Conservation (phyloP, 768 basidiomycete species). For the Panus rudis region DNA sequence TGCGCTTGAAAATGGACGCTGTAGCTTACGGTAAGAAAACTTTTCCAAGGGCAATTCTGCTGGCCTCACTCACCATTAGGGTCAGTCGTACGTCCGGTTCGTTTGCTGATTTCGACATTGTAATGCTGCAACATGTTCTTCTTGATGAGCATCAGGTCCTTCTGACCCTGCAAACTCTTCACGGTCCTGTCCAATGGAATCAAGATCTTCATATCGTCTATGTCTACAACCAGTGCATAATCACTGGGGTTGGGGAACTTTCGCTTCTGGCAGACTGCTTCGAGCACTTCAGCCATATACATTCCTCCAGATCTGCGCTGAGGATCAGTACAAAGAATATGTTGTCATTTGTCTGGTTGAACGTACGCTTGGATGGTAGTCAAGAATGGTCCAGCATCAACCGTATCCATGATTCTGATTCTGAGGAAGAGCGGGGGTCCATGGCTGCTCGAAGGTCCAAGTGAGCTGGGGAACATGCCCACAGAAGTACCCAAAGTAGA, state of each 20-base stretch:
- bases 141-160: slow-evolving; percentile 76
- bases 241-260: slow-evolving; percentile 64
- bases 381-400: slow-evolving; percentile 77
- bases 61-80: slow-evolving; percentile 77
- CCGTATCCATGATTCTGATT: slow-evolving; percentile 72
- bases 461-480: slow-evolving; percentile 51
- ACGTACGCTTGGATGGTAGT: slow-evolving; percentile 90
- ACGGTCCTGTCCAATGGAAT: slow-evolving; percentile 94
- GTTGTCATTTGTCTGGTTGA: neutral
- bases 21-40: neutral
- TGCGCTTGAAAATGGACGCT: slow-evolving; percentile 93
- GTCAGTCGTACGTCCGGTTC: slow-evolving; percentile 71
- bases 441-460: slow-evolving; percentile 63
- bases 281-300: slow-evolving; percentile 96
- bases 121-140: slow-evolving; percentile 67
- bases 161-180: slow-evolving; percentile 86
- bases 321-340: neutral
- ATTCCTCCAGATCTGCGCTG: slow-evolving; percentile 69
- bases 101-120: slow-evolving; percentile 61
- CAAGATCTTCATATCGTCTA: slow-evolving; percentile 59
- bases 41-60: neutral
- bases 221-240: slow-evolving; percentile 68
- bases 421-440: slow-evolving; percentile 82
- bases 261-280: slow-evolving; percentile 68
- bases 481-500: slow-evolving; percentile 20